Evolutionary conservation across 768 basidiomycete species (phyloP).

Genomic region (Boletus speciosus): DNA sequence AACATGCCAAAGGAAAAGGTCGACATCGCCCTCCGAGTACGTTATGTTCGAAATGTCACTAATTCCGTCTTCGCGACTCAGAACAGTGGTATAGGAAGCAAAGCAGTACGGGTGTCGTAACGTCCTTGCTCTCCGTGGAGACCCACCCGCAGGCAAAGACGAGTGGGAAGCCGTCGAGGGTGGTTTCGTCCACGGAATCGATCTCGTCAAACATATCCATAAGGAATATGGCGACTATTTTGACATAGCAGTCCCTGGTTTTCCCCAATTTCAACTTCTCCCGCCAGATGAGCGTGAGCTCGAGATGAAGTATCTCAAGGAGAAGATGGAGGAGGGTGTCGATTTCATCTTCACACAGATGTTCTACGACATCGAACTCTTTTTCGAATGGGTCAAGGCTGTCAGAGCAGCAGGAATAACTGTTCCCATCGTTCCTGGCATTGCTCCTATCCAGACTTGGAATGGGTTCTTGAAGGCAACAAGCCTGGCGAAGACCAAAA

Average conservation of each 20-base stretch:
- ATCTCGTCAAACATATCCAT: slow-evolving; percentile 88
- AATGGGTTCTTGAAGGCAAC: slow-evolving; percentile 89
- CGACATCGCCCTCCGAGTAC: slow-evolving; percentile 81
- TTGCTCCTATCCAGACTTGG: slow-evolving; percentile 95
- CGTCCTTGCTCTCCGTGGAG: slow-evolving; percentile 89
- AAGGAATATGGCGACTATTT: slow-evolving; percentile 85
- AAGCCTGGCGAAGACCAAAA: slow-evolving; percentile 69
- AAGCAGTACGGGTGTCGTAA: slow-evolving; percentile 88
- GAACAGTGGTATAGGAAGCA: slow-evolving; percentile 61
- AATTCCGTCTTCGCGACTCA: slow-evolving; percentile 1
- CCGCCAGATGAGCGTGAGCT: slow-evolving; percentile 69
- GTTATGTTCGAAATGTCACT: slow-evolving; percentile 28
- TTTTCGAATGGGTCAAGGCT: slow-evolving; percentile 85
- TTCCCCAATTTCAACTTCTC: slow-evolving; percentile 77
- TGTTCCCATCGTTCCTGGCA: slow-evolving; percentile 88
- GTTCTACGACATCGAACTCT: slow-evolving; percentile 93
- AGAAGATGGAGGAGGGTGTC: slow-evolving; percentile 87
- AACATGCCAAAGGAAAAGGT: slow-evolving; percentile 98
- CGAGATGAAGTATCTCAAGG: slow-evolving; percentile 84
- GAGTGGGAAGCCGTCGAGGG: slow-evolving; percentile 92
- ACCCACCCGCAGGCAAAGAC: slow-evolving; percentile 84
- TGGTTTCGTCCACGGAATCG: slow-evolving; percentile 87
- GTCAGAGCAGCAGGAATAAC: slow-evolving; percentile 84
- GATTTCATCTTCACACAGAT: slow-evolving; percentile 97
- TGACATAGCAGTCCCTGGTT: slow-evolving; percentile 91